Conservation (phyloP, 176 grass and related monocot species). For the Carex scoparia region DNA sequence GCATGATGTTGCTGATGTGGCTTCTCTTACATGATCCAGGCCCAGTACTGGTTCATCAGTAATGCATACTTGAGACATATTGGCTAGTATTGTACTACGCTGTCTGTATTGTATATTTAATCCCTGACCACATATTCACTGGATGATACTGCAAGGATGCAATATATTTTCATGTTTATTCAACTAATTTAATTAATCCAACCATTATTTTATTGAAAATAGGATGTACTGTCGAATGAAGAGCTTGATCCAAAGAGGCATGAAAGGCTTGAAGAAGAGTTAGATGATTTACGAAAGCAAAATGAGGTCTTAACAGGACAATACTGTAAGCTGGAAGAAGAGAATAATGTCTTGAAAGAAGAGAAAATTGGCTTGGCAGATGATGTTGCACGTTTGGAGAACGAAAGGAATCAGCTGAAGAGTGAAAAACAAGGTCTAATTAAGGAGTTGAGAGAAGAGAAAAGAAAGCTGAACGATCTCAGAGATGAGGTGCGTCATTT, state of each 20-base stretch:
- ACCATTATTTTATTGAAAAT: not conserved
- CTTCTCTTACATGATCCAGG: not conserved
- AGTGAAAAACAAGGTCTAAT: conserved; percentile 41
- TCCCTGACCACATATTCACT: not conserved
- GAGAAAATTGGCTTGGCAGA: conserved; percentile 41
- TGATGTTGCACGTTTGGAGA: conserved; percentile 32
- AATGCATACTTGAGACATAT: not conserved
- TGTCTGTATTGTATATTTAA: not conserved
- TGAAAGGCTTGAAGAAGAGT: conserved; percentile 39
- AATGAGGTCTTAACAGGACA: conserved; percentile 39
- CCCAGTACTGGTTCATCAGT: not conserved
- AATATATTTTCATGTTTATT: not conserved
- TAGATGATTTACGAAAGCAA: conserved; percentile 32
- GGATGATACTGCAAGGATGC: not conserved
- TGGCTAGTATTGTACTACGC: not conserved
- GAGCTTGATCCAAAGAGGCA: conserved; percentile 26
- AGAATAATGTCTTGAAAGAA: conserved; percentile 31
- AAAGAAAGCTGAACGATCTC: conserved; percentile 48
- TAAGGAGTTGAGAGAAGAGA: conserved; percentile 66
- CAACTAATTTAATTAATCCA: not conserved
- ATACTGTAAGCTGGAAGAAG: conserved; percentile 44
- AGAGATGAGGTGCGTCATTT: conserved; percentile 65
- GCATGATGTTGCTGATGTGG: not conserved
- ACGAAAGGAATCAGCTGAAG: conserved; percentile 25
- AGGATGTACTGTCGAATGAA: conserved; percentile 33